A percentile compares a stretch with the other conserved stretches of the same genome.
phyloP scores from a whole-genome alignment of 257 asterid genomes.

The Haberlea rhodopensis region DNA sequence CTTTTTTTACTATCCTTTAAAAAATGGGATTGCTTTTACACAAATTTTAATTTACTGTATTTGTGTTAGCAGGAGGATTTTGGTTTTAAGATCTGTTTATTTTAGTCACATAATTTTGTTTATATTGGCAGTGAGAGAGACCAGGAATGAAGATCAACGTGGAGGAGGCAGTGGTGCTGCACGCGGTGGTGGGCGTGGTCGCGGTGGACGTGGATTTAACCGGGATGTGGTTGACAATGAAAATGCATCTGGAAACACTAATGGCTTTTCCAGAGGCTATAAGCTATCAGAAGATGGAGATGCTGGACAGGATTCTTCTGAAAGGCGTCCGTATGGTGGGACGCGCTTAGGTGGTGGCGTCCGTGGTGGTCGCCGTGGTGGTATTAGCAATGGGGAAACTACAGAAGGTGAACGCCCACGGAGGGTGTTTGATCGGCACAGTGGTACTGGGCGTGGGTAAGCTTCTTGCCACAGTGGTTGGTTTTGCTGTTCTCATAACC shows the following conservation, averaged over 20 bases:
- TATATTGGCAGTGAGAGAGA: slow-evolving; percentile 38
- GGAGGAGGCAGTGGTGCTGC: slow-evolving; percentile 40
- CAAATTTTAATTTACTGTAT: not conserved
- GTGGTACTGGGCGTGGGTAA: slow-evolving; percentile 49
- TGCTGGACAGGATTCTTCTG: slow-evolving; percentile 32
- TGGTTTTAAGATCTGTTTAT: not conserved
- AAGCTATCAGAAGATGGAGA: slow-evolving; percentile 39
- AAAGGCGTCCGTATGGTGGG: slow-evolving; percentile 34
- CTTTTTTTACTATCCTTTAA: not conserved
- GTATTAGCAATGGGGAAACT: slow-evolving; percentile 32
- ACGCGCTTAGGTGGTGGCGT: slow-evolving; percentile 38
- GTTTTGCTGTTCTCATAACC: not conserved
- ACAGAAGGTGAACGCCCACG: slow-evolving; percentile 44
- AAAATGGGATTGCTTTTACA: not conserved
- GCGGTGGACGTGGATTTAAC: slow-evolving; percentile 43
- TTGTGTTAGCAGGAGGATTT: not conserved
- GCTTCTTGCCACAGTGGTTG: not conserved
- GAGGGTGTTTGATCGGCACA: slow-evolving; percentile 39
- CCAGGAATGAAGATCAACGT: slow-evolving; percentile 33
- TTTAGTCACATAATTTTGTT: not conserved
- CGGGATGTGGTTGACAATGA: slow-evolving; percentile 35
- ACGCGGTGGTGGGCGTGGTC: slow-evolving; percentile 36
- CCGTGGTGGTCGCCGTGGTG: slow-evolving; percentile 45
- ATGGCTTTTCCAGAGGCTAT: slow-evolving; percentile 34
- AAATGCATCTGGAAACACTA: slow-evolving; percentile 32